Evolutionary conservation across 2,329 filamentous ascomycete species (phyloP), one percentile per base, ranked within the genome.

Genomic region (Trichophyton schoenleinii): DNA sequence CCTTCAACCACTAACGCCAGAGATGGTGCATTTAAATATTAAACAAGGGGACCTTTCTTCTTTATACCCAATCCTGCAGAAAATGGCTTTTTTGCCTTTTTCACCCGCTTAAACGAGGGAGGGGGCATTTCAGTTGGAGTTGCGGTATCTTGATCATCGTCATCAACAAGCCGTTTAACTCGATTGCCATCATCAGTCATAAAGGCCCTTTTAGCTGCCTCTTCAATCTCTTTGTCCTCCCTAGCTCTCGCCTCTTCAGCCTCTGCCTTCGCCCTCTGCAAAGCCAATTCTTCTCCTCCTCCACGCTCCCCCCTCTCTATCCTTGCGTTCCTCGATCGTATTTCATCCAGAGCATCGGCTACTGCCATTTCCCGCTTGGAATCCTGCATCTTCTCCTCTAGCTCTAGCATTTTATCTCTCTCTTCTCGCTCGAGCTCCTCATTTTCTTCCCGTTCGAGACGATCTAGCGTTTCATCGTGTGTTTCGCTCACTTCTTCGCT

Each of bases 311-410:
- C 87, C 65, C 88, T 81, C 73, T 95, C 89, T 58, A 94, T 85
- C 65, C 91, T 81, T 6, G 94, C 94, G 75, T 99, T 99, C 65
- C 92, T 79, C 59, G 89, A 92, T 61, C 92, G 81, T 62, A 99
- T 96, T 76, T 96, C 91, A 73, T 99, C 94, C 61, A 99, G 77
- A 6, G 91, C 92, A 77, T 99, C 94, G 1, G 94, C 94, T 52
- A 96, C 89, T 18, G 88, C 89, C 91, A 99, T 99, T 75, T 99
- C 94, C 46, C 87, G 82, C 78, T 94, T 91, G 0, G 91, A 91
- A 72, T 99, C 94, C 22, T 88, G 78, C 61, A 92, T 96, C 78
- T 97, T 97, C 65, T 88, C 87, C 76, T 99, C 94, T 55, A 99
- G 77, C 71, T 96, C 91, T 62, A 88, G 88, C 95, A 99, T 99